These are phyloP conservation scores for Calonectria montana DNA, from an alignment of 2,329 filamentous ascomycete genomes.

Conservation along the genomic window DNA sequence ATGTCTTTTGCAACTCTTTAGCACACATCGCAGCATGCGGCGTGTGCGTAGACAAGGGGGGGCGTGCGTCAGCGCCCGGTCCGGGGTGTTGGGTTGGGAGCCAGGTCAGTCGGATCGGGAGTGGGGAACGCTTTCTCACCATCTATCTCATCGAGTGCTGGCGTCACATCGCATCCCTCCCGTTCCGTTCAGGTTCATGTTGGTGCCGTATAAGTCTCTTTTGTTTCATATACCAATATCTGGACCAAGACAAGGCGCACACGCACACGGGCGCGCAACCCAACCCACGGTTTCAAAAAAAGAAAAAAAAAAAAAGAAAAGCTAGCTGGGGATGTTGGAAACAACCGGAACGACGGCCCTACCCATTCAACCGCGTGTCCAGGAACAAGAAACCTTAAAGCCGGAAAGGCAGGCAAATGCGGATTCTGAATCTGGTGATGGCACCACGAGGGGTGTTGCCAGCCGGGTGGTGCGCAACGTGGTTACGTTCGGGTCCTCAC, in stretches of 20 bases:
- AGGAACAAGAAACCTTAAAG: background rate
- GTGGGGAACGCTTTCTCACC: conserved; percentile 19
- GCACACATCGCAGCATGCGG: background rate
- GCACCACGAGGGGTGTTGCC: background rate
- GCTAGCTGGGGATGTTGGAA: background rate
- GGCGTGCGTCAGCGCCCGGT: conserved; percentile 11
- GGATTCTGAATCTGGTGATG: background rate
- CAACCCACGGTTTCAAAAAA: background rate
- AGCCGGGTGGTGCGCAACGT: background rate
- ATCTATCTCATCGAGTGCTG: conserved; percentile 19
- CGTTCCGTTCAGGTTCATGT: conserved; percentile 4
- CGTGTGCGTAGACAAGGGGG: conserved; percentile 3
- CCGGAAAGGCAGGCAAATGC: background rate
- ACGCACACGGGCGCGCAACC: background rate
- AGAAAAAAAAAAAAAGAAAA: too few relatives aligned
- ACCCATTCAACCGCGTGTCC: background rate
- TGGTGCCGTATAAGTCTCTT: conserved; percentile 6
- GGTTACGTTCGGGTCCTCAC: background rate
- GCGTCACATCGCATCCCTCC: background rate
- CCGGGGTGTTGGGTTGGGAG: conserved; percentile 39
- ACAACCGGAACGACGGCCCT: background rate
- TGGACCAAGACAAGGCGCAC: conserved; percentile 7
- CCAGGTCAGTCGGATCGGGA: conserved; percentile 25
- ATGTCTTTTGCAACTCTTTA: background rate
- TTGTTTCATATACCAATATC: background rate